These are phyloP conservation scores for Nakazawaea peltata DNA, from an alignment of 805 yeast species.

Conservation along the genomic window DNA sequence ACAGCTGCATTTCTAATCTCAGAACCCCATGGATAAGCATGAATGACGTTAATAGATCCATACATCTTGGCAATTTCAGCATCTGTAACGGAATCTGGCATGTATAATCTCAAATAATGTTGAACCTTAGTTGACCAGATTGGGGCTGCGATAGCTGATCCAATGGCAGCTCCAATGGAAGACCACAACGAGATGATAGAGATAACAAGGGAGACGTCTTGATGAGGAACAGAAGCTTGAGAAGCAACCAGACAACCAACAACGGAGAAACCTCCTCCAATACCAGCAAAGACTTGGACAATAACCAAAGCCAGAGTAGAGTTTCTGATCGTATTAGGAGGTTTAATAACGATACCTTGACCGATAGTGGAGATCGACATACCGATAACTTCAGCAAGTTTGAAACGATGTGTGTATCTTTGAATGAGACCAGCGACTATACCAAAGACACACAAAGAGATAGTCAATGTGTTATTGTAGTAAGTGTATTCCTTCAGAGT, in stretches of 20 bases:
- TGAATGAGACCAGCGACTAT: slow-evolving; percentile 49
- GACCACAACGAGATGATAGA: slow-evolving; percentile 51
- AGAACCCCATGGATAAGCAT: slow-evolving; percentile 50
- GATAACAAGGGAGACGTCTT: slow-evolving; percentile 54
- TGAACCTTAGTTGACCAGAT: slow-evolving; percentile 54
- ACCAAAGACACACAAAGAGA: slow-evolving; percentile 29
- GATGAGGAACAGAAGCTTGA: slow-evolving; percentile 52
- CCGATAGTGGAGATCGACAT: slow-evolving; percentile 48
- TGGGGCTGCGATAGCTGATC: slow-evolving; percentile 60
- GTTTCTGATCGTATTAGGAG: slow-evolving; percentile 41
- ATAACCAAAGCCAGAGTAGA: slow-evolving; percentile 56
- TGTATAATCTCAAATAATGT: slow-evolving; percentile 32
- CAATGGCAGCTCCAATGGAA: slow-evolving; percentile 57
- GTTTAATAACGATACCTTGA: slow-evolving; percentile 51
- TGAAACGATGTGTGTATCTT: slow-evolving; percentile 41
- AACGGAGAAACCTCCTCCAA: slow-evolving; percentile 70
- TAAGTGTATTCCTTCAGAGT: slow-evolving; percentile 65
- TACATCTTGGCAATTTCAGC: slow-evolving; percentile 34
- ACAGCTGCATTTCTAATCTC: slow-evolving; percentile 53
- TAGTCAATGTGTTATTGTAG: slow-evolving; percentile 47
- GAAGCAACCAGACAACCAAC: slow-evolving; percentile 56
- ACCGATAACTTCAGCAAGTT: slow-evolving; percentile 42
- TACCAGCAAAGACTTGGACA: slow-evolving; percentile 54
- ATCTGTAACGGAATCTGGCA: slow-evolving; percentile 26
- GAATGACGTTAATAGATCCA: slow-evolving; percentile 42